These are phyloP conservation scores for Venturia aucupariae DNA, from an alignment of 2,329 filamentous ascomycete genomes.

Conservation along the genomic window DNA sequence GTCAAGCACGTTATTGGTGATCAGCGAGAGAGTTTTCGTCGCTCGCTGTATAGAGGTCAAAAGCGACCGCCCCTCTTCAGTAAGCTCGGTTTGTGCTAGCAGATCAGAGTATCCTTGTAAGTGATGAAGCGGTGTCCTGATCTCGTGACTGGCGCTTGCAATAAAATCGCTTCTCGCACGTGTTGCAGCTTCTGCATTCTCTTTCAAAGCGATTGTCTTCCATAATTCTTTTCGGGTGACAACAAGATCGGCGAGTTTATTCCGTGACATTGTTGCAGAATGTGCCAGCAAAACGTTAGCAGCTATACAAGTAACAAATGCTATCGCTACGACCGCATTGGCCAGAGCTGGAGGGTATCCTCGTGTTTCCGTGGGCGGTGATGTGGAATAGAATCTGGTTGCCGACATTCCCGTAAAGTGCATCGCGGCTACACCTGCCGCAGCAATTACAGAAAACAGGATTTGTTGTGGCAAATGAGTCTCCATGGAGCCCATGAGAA, in stretches of 20 bases:
- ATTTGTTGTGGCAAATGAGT: conserved; percentile 25
- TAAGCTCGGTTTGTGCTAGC: conserved; percentile 24
- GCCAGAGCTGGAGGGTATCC: conserved; percentile 27
- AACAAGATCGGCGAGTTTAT: conserved; percentile 26
- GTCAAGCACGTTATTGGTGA: conserved; percentile 30
- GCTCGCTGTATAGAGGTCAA: conserved; percentile 27
- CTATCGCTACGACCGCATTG: conserved; percentile 24
- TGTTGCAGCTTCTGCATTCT: conserved; percentile 26
- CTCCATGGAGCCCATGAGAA: conserved; percentile 27
- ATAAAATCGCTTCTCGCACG: conserved; percentile 27
- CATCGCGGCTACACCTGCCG: conserved; percentile 28
- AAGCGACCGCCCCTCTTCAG: conserved; percentile 24
- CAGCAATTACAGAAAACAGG: conserved; percentile 25
- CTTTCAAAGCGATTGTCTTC: conserved; percentile 27
- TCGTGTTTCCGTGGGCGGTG: conserved; percentile 19
- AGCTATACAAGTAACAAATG: conserved; percentile 26
- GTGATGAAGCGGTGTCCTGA: conserved; percentile 29
- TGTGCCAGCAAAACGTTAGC: conserved; percentile 28
- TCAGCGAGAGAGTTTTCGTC: conserved; percentile 28
- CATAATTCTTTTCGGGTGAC: conserved; percentile 26
- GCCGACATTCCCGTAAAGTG: conserved; percentile 28
- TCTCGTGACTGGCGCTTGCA: conserved; percentile 29
- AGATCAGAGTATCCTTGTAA: conserved; percentile 30
- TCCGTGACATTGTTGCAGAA: conserved; percentile 24
- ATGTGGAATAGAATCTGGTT: conserved; percentile 24